phyloP scores from a whole-genome alignment of 306 rosid species.

The Acacia crassicarpa region DNA sequence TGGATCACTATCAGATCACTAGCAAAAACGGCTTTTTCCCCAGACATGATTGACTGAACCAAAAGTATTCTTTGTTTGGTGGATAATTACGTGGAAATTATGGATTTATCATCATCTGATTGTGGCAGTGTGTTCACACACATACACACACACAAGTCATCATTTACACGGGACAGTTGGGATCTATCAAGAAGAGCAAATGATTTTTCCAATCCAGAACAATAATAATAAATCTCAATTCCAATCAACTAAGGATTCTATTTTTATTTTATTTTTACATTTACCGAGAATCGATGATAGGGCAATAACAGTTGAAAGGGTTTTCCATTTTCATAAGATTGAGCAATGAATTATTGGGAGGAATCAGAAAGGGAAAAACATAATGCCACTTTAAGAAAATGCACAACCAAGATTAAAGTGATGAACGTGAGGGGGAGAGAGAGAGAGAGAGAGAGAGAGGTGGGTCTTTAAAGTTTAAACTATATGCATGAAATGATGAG shows the following conservation, averaged over 20 bases:
- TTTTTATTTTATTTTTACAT: neutral
- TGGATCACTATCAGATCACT: constrained; percentile 21
- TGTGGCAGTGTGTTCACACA: neutral
- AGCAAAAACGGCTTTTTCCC: constrained; percentile 37
- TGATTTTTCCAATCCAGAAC: constrained; percentile 41
- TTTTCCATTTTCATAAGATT: constrained; percentile 40
- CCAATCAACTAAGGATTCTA: constrained; percentile 24
- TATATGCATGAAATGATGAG: constrained; percentile 78
- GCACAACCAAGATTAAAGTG: constrained; percentile 46
- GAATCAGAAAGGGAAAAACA: constrained; percentile 44
- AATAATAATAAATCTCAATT: constrained; percentile 39
- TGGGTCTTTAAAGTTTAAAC: constrained; percentile 65
- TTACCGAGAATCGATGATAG: constrained; percentile 34
- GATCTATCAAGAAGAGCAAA: constrained; percentile 54
- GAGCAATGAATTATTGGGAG: constrained; percentile 62
- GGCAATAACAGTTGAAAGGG: constrained; percentile 7
- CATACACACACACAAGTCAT: neutral
- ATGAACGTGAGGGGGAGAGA: constrained; percentile 46
- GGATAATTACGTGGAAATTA: constrained; percentile 53
- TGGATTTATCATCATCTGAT: constrained; percentile 26
- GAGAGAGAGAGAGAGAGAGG: constrained; percentile 25
- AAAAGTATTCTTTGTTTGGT: constrained; percentile 44
- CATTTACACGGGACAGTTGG: constrained; percentile 39
- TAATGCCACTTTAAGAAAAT: constrained; percentile 60
- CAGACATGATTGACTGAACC: constrained; percentile 57